phyloP scores from a whole-genome alignment of 2,329 filamentous ascomycete genomes.

The Apiospora koreana region DNA sequence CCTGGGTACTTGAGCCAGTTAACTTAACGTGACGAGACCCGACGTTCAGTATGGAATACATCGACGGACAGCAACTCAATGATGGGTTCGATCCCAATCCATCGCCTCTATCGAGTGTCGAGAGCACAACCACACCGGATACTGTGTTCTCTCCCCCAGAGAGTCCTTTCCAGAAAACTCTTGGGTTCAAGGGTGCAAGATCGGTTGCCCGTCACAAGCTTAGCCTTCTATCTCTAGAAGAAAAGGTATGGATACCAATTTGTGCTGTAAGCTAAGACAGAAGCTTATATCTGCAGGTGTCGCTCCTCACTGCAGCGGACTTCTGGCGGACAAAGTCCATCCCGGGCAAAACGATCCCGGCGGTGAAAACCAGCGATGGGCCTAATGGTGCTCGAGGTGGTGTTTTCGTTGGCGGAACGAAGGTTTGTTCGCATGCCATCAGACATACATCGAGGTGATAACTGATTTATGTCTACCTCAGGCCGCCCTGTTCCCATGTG shows the following conservation, averaged over 20 bases:
- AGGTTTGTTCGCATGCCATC: constrained; percentile 39
- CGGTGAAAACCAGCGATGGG: constrained; percentile 68
- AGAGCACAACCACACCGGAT: constrained; percentile 47
- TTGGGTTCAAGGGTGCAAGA: constrained; percentile 40
- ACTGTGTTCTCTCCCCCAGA: constrained; percentile 50
- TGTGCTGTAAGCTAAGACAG: background rate
- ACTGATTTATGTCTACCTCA: constrained; percentile 34
- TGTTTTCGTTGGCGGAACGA: constrained; percentile 67
- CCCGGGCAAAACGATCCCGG: constrained; percentile 62
- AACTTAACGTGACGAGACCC: background rate
- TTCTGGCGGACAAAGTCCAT: constrained; percentile 71
- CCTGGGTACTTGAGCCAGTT: background rate
- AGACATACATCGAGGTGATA: background rate
- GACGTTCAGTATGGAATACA: constrained; percentile 23
- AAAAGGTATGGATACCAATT: constrained; percentile 48
- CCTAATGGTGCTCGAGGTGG: constrained; percentile 71
- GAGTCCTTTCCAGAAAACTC: constrained; percentile 41
- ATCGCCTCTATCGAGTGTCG: constrained; percentile 37
- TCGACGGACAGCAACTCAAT: constrained; percentile 28
- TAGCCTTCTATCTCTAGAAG: constrained; percentile 52
- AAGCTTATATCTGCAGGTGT: constrained; percentile 44
- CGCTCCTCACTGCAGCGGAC: constrained; percentile 61
- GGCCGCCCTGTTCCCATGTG: constrained; percentile 78
- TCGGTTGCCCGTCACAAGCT: constrained; percentile 50
- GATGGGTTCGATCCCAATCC: constrained; percentile 36